Conservation (phyloP, 2,329 filamentous ascomycete genomes). For the Colletotrichum sojae region DNA sequence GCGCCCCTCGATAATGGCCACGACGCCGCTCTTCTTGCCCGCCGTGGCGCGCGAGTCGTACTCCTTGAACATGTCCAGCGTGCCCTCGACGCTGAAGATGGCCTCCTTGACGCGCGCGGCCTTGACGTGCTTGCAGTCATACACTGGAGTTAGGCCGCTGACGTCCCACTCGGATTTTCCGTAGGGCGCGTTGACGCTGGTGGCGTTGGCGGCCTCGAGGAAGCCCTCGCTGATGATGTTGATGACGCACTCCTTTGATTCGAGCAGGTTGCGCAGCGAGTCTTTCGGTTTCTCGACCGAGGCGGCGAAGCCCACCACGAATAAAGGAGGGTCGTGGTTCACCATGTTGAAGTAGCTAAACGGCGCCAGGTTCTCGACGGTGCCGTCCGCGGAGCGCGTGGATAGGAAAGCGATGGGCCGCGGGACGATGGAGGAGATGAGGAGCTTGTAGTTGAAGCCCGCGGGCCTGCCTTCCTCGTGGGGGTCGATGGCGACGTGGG, state of each 20-base stretch:
- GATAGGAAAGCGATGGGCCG: conserved; percentile 81
- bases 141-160: conserved; percentile 78
- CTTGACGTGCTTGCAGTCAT: conserved; percentile 75
- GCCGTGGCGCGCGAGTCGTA: conserved; percentile 80
- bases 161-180: conserved; percentile 76
- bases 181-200: conserved; percentile 82
- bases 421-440: conserved; percentile 87
- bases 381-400: conserved; percentile 71
- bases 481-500: conserved; percentile 86
- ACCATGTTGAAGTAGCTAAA: conserved; percentile 91
- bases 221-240: conserved; percentile 91
- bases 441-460: conserved; percentile 88
- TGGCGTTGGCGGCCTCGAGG: conserved; percentile 89
- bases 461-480: conserved; percentile 78
- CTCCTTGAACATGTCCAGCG: conserved; percentile 80
- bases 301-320: conserved; percentile 71
- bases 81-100: conserved; percentile 86
- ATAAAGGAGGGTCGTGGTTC: conserved; percentile 88
- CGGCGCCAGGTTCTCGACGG: conserved; percentile 80
- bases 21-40: conserved; percentile 80
- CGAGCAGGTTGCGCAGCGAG: conserved; percentile 80
- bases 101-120: conserved; percentile 84
- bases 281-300: conserved; percentile 76
- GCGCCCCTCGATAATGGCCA: conserved; percentile 86
- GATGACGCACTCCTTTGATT: conserved; percentile 82